Percentiles rank a stretch among this genome's conserved stretches.
Conservation (phyloP, 257 asterid species). For the Coffea canephora region DNA sequence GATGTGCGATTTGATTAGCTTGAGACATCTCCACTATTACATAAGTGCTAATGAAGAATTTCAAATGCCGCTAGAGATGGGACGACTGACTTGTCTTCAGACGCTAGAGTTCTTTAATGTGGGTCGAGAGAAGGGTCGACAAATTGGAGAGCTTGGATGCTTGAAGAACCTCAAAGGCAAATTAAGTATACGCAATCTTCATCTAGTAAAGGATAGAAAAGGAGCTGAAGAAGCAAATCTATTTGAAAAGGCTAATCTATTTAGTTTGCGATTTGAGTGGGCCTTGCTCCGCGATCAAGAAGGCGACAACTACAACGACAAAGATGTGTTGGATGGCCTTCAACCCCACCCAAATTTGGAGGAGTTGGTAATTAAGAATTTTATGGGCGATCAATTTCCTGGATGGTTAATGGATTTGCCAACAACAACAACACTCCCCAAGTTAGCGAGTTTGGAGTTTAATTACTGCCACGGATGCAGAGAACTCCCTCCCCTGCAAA, state of each 20-base stretch:
- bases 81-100: slow-evolving; percentile 25
- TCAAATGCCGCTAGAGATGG: slow-evolving; percentile 20
- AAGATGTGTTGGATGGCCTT: slow-evolving; percentile 21
- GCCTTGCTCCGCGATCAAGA: too few species aligned
- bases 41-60: rapidly evolving
- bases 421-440: neutral
- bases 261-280: slow-evolving; percentile 9
- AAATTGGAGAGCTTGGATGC: slow-evolving; percentile 27
- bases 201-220: slow-evolving; percentile 15
- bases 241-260: slow-evolving; percentile 2
- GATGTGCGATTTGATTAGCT: slow-evolving; percentile 15
- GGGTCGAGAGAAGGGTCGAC: slow-evolving; percentile 20
- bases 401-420: slow-evolving; percentile 22
- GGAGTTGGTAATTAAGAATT: slow-evolving; percentile 11
- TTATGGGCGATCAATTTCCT: slow-evolving; percentile 27
- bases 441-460: slow-evolving; percentile 5
- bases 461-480: neutral
- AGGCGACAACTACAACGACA: too few species aligned
- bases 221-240: slow-evolving; percentile 18
- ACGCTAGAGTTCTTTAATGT: slow-evolving; percentile 1
- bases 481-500: neutral
- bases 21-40: slow-evolving; percentile 25
- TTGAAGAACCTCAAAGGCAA: slow-evolving; percentile 23
- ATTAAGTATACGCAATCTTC: neutral
- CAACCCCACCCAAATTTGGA: slow-evolving; percentile 30